These are phyloP conservation scores for Trichoderma reesei DNA, from an alignment of 495 filamentous ascomycete genomes.

Conservation along the genomic window DNA sequence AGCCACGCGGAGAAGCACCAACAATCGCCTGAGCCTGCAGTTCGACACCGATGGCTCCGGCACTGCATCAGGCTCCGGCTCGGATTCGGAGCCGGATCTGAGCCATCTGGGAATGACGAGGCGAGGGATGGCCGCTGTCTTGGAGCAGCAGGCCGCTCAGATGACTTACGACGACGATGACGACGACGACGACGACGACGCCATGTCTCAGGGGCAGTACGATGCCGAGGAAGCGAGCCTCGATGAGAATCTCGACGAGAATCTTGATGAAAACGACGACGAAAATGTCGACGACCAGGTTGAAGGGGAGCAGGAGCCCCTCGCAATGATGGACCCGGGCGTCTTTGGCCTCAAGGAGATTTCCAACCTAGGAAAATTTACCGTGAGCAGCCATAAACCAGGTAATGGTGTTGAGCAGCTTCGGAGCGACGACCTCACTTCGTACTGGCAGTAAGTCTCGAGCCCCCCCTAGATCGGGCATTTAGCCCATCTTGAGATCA, in stretches of 20 bases:
- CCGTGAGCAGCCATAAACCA: constrained; percentile 82
- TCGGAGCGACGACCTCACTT: constrained; percentile 61
- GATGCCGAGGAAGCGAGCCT: constrained; percentile 9
- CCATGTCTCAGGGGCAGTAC: constrained; percentile 3
- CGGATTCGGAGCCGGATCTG: neutral
- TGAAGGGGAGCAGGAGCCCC: constrained; percentile 5
- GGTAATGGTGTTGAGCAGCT: constrained; percentile 82
- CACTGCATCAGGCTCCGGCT: neutral
- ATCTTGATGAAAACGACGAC: constrained; percentile 13
- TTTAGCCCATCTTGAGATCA: neutral
- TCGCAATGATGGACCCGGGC: constrained; percentile 23
- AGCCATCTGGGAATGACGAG: constrained; percentile 8
- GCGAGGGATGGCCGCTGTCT: neutral
- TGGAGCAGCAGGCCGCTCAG: constrained; percentile 1
- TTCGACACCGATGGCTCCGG: constrained; percentile 1
- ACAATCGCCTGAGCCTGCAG: neutral
- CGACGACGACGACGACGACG: neutral
- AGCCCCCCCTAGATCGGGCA: neutral
- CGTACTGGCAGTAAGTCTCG: constrained; percentile 74
- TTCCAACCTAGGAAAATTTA: constrained; percentile 88
- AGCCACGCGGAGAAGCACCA: neutral
- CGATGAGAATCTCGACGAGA: constrained; percentile 2
- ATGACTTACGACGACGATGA: constrained; percentile 1
- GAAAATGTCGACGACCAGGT: constrained; percentile 17
- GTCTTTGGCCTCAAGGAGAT: constrained; percentile 72